phyloP scores from a whole-genome alignment of 2,329 filamentous ascomycete species.

The Trichoderma atroviride region DNA sequence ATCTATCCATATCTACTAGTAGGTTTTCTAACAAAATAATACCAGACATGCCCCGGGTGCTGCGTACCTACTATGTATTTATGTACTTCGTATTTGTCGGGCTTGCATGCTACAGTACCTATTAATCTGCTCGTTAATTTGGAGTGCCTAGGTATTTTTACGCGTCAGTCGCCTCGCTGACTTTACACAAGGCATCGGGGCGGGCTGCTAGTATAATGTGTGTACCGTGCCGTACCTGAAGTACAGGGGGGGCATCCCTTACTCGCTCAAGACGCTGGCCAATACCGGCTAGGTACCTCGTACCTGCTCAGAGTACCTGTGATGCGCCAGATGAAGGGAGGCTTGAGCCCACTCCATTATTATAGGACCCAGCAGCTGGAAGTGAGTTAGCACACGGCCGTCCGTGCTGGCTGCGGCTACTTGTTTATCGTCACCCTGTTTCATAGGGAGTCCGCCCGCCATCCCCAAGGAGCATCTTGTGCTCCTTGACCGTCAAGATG shows the following conservation, averaged over 20 bases:
- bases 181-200: not conserved
- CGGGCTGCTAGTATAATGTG: not conserved
- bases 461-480: conserved; percentile 26
- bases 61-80: not conserved
- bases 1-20: no score
- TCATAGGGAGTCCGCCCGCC: conserved; percentile 24
- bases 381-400: conserved; percentile 15
- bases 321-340: conserved; percentile 16
- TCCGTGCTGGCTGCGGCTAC: conserved; percentile 21
- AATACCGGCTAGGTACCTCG: not conserved
- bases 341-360: conserved; percentile 10
- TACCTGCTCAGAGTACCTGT: not conserved
- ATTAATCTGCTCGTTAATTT: not conserved
- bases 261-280: not conserved
- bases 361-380: conserved; percentile 17
- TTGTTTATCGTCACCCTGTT: conserved; percentile 27
- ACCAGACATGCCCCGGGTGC: not conserved
- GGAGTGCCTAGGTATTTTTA: not conserved
- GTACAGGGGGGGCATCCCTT: not conserved
- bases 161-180: not conserved
- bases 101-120: no score
- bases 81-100: not conserved
- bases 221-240: not conserved
- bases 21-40: not conserved
- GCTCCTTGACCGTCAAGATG: conserved; percentile 58